Base-by-base conservation (phyloP, 1,284 basidiomycete species). In the Heterobasidion parviporum region DNA sequence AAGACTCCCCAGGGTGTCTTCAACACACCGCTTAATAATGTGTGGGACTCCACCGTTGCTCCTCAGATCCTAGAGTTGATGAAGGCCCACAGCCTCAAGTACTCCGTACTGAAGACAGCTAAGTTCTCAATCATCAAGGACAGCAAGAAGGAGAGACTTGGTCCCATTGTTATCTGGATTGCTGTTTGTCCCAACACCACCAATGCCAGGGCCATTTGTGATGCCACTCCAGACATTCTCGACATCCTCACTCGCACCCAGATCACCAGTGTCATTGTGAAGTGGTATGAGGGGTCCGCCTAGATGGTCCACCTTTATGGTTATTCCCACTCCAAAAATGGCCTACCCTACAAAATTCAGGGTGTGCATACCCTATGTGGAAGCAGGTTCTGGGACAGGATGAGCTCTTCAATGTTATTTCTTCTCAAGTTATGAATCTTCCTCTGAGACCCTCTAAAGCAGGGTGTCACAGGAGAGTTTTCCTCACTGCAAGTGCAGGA, bases 161-260 rank as follows among this genome's bases (percentile, higher is more conserved):
- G 72, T 55, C 72, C 70, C 3, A 54, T 71, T 58, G 68, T 71
- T 12, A 54, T 74, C 7, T 75, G 73, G 72, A 74, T 75, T 56
- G 65, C 67, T 3, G 62, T 68, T 60, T 67, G 34, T 63, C 72
- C 71, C 62, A 64, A 64, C 56, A 68, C 69, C 61, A 70, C 70
- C 62, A 67, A 50, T 57, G 64, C 71, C 59, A 57, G 32, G 57
- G 64, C 56, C 51, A 65, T 64, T 59, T 66, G 63, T 54, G 67
- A 72, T 60, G 70, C 67, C 54, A 65, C 69, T 15, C 64, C 68
- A 2, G 66, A 68, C 60, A 72, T 75, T 59, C 67, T 74, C 51
- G 33, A 50, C n/a, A 66, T 74, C 58, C 72, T 74, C 65, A 58
- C 43, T 51, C 63, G 61, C 52, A 8, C 35, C 54, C 46, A 61